Evolutionary conservation across 129 eudicot genomes (phyloP), one percentile per base, ranked within the genome.

Genomic region (Artemisia annua): DNA sequence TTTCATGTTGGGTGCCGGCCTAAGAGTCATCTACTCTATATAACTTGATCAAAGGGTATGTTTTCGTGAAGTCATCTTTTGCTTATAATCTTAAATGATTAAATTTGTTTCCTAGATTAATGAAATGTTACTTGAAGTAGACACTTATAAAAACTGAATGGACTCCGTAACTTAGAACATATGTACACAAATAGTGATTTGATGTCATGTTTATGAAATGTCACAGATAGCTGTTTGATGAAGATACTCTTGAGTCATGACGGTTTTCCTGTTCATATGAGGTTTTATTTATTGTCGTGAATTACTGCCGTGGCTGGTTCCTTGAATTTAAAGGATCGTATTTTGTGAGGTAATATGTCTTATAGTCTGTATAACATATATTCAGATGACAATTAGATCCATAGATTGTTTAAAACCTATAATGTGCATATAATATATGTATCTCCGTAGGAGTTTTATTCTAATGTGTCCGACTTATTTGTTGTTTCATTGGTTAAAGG

Each of bases 1-100:
- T 78, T 69, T 85, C 90, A 1, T 87, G 93, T 81, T 90, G 93
- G 89, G 77, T 74, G 53, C 85, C 93, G 22, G 80, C 80, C 1
- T 82, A 85, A 68, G 46, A 66, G 46, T 5, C 12, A 12, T 70
- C 54, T 43, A 53, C 24, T 7, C 46, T 39, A 6, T 39, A 1
- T 39, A 39, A 39, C 46, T 6, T 39, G 67, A 66, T 75, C 67
- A 64, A 16, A 46, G 79, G 79, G 73, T 75, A 54, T 39, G 66
- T 4, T 12, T 46, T 43, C 20, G 13, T 68, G 43, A 48, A 69
- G n/a, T 69, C 14, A 22, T 57, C 56, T 39, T 35, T 24, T 39
- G 5, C n/a, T 39, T 20, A 39, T 7, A 28, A 50, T 28, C 22
- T 43, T 63, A 14, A 39, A 54, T 54, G 65, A 51, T 75, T 56